Conservation (phyloP, 768 basidiomycete species). For the Pholiota conissans region DNA sequence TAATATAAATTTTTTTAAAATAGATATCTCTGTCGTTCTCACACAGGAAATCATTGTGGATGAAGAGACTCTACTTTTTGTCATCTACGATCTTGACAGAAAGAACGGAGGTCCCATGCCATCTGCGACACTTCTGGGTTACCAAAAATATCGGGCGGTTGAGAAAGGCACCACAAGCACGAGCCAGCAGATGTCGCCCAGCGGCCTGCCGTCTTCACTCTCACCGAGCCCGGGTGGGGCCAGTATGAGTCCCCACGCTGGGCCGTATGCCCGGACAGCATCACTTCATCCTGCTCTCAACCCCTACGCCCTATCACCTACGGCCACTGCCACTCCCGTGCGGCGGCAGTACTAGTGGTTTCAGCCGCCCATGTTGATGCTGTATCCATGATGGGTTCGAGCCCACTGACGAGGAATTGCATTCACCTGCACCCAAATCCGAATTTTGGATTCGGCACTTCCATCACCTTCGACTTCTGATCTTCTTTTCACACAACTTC, state of each 20-base stretch:
- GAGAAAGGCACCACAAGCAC: constrained; percentile 23
- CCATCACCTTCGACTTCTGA: constrained; percentile 7
- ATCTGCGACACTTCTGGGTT: constrained; percentile 58
- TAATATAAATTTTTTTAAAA: constrained; percentile 23
- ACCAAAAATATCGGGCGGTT: constrained; percentile 36
- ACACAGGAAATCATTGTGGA: constrained; percentile 73
- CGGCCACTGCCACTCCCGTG: constrained; percentile 26
- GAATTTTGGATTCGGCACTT: neutral
- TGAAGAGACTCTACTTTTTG: constrained; percentile 57
- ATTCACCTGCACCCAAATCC: neutral
- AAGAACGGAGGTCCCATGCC: constrained; percentile 50
- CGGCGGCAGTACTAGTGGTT: constrained; percentile 19
- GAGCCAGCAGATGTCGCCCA: constrained; percentile 1
- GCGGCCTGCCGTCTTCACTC: constrained; percentile 11
- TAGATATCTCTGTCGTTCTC: constrained; percentile 54
- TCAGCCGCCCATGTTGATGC: neutral
- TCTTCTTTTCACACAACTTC: constrained; percentile 8
- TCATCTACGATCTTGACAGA: constrained; percentile 71
- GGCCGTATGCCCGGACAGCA: constrained; percentile 27
- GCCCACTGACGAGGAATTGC: neutral
- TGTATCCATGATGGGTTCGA: neutral
- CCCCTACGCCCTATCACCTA: constrained; percentile 43
- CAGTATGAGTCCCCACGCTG: constrained; percentile 20
- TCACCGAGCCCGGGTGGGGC: constrained; percentile 22
- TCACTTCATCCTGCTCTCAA: constrained; percentile 36